Conservation (phyloP, 768 basidiomycete species). For the Lentinula detonsa region DNA sequence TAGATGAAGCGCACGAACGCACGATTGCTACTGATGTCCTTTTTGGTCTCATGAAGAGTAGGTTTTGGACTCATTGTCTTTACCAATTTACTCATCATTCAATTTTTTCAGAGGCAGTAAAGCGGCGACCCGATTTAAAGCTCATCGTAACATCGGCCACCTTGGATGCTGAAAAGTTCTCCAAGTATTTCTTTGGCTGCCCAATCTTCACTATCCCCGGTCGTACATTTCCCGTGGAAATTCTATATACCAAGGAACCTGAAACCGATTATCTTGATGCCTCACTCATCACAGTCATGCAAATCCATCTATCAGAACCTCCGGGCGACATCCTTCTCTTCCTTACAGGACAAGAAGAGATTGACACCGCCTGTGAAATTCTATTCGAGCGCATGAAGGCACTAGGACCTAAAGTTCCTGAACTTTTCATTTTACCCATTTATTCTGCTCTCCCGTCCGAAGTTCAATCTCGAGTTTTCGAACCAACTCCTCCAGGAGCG, state of each 20-base stretch:
- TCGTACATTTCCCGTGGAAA: constrained; percentile 96
- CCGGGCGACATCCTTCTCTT: constrained; percentile 95
- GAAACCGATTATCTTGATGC: constrained; percentile 97
- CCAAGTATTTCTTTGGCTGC: constrained; percentile 97
- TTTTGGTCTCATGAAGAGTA: constrained; percentile 92
- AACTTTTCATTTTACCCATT: constrained; percentile 93
- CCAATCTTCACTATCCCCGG: constrained; percentile 99
- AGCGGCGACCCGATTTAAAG: constrained; percentile 91
- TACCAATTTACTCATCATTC: constrained; percentile 15
- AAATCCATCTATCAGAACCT: constrained; percentile 97
- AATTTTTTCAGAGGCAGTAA: constrained; percentile 72
- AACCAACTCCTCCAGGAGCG: constrained; percentile 96
- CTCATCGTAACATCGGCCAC: constrained; percentile 98
- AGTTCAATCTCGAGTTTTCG: constrained; percentile 96
- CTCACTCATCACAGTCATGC: constrained; percentile 98
- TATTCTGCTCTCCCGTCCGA: constrained; percentile 98
- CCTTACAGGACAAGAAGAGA: constrained; percentile 98
- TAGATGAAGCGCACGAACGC: constrained; percentile 98
- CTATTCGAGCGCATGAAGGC: constrained; percentile 99
- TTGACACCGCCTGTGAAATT: constrained; percentile 96
- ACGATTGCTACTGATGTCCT: constrained; percentile 98
- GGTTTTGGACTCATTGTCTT: constrained; percentile 10
- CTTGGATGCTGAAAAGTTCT: constrained; percentile 99
- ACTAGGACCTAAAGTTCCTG: constrained; percentile 95
- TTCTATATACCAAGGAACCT: constrained; percentile 98